Evolutionary conservation across 192 early-diverging fungal genomes (phyloP).

Genomic region (Podila minutissima): DNA sequence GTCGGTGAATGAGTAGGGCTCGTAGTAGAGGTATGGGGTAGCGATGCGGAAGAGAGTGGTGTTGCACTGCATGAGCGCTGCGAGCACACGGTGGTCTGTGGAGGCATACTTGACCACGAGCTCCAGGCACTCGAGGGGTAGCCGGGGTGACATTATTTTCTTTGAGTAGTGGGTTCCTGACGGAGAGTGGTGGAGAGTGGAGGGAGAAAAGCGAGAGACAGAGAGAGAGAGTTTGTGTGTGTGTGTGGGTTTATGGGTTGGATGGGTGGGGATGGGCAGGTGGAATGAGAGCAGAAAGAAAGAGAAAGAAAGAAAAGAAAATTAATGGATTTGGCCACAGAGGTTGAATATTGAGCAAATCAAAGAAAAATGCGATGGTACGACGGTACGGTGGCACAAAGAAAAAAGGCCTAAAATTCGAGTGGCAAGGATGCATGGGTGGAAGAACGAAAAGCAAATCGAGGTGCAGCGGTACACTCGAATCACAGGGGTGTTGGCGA

Average conservation of each 20-base stretch:
- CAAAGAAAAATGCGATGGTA: no score
- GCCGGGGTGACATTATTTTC: background rate
- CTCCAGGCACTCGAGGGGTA: constrained; percentile 35
- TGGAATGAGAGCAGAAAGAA: background rate
- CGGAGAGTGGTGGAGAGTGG: background rate
- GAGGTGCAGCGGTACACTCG: no score
- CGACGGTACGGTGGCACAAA: no score
- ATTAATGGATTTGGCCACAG: background rate
- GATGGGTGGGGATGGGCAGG: background rate
- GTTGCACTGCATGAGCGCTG: constrained; percentile 28
- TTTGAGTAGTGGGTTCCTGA: background rate
- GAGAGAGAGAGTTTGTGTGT: background rate
- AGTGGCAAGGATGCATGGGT: no score
- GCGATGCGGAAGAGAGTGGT: constrained; percentile 31
- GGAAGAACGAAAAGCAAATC: no score
- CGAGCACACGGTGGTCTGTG: constrained; percentile 22
- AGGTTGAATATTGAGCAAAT: no score
- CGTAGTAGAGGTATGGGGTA: constrained; percentile 24
- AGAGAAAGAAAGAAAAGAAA: background rate
- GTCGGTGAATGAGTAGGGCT: constrained; percentile 7
- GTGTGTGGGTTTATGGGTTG: background rate
- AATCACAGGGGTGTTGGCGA: no score
- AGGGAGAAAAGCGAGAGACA: background rate
- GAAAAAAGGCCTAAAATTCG: no score
- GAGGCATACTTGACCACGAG: constrained; percentile 24